These are phyloP conservation scores for Corynascus novoguineensis DNA, from an alignment of 495 filamentous ascomycete genomes.

Conservation along the genomic window DNA sequence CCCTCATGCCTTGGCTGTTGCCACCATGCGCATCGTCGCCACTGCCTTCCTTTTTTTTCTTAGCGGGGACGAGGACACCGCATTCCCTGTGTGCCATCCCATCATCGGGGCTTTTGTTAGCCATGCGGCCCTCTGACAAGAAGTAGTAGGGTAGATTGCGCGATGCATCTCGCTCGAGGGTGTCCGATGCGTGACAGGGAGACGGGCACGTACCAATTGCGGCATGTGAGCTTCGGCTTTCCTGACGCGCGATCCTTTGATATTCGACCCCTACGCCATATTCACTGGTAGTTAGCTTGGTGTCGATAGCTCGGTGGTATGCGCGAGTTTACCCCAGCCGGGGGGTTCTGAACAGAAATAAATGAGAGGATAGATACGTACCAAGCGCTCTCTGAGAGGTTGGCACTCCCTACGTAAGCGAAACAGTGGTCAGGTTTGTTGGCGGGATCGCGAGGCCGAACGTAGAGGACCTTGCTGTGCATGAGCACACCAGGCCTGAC, in stretches of 20 bases:
- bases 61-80: slow-evolving; percentile 66
- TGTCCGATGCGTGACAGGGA: background rate
- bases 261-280: slow-evolving; percentile 42
- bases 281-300: background rate
- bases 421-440: slow-evolving; percentile 37
- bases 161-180: no score
- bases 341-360: background rate
- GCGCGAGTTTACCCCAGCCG: background rate
- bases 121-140: no score
- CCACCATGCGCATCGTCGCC: background rate
- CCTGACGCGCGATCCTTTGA: slow-evolving; percentile 59
- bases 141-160: no score
- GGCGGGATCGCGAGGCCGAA: slow-evolving; percentile 37
- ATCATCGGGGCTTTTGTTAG: background rate
- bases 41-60: background rate
- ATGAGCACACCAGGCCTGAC: slow-evolving; percentile 63
- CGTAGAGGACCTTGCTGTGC: slow-evolving; percentile 83
- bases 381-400: slow-evolving; percentile 90
- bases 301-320: background rate
- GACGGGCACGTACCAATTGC: slow-evolving; percentile 57
- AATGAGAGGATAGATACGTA: slow-evolving; percentile 35
- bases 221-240: slow-evolving; percentile 67
- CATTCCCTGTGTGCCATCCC: slow-evolving; percentile 56
- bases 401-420: slow-evolving; percentile 89
- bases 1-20: slow-evolving; percentile 17